These are phyloP conservation scores for Neonectria magnoliae DNA, from an alignment of 2,329 filamentous ascomycete genomes.

Conservation along the genomic window DNA sequence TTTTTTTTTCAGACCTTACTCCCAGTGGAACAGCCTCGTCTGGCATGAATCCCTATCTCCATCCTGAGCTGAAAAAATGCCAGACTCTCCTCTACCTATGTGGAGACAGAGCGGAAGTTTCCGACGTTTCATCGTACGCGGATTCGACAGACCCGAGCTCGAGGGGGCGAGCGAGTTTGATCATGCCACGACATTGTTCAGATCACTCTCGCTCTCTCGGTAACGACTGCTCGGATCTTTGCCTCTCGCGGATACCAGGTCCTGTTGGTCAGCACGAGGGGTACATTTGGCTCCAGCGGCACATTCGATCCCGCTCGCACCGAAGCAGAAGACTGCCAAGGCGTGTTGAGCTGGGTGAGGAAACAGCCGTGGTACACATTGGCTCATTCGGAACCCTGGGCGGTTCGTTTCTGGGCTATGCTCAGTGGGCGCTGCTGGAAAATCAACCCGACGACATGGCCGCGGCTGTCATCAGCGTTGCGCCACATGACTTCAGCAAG, in stretches of 20 bases:
- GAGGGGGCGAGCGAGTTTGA: too few relatives aligned
- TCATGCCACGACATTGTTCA: too few relatives aligned
- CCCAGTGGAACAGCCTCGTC: too few relatives aligned
- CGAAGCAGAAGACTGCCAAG: background rate
- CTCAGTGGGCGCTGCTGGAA: background rate
- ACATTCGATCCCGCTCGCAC: background rate
- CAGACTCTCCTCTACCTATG: too few relatives aligned
- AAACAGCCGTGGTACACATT: background rate
- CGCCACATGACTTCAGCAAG: background rate
- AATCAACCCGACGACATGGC: background rate
- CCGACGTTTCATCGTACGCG: too few relatives aligned
- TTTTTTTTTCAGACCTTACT: too few relatives aligned
- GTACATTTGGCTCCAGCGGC: background rate
- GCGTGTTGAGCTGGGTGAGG: background rate
- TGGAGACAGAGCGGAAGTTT: too few relatives aligned
- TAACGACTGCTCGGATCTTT: background rate
- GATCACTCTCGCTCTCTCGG: background rate
- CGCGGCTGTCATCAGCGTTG: background rate
- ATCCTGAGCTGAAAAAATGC: too few relatives aligned
- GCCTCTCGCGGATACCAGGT: background rate
- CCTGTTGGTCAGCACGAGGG: background rate
- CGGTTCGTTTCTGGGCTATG: background rate
- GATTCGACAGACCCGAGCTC: too few relatives aligned
- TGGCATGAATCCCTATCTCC: too few relatives aligned
- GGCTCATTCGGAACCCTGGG: background rate